Conservation (phyloP, 805 yeast genomes). For the Maudiozyma saulgeensis region DNA sequence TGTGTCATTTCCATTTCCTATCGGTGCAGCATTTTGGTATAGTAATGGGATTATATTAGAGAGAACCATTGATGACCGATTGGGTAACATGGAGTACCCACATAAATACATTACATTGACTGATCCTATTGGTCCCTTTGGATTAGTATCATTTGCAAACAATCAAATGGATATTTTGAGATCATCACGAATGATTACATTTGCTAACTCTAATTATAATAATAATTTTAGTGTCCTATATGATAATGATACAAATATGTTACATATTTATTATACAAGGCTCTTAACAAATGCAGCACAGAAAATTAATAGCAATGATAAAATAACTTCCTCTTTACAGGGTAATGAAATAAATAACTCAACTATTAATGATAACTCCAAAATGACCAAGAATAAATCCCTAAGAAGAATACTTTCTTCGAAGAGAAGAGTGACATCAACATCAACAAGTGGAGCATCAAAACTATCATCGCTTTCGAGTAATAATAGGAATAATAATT, state of each 20-base stretch:
- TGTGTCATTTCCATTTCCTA: slow-evolving; percentile 60
- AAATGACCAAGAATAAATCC: neutral
- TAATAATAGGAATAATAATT: neutral
- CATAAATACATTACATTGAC: slow-evolving; percentile 51
- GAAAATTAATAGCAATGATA: neutral
- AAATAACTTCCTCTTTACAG: neutral
- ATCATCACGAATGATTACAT: slow-evolving; percentile 15
- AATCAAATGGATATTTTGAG: slow-evolving; percentile 20
- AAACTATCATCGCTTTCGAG: too few relatives aligned
- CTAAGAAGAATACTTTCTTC: neutral
- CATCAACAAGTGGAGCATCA: neutral
- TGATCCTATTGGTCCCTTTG: slow-evolving; percentile 69
- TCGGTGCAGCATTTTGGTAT: slow-evolving; percentile 52
- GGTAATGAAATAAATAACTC: neutral
- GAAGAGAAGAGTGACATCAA: neutral
- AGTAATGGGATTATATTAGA: slow-evolving; percentile 62
- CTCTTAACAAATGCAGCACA: slow-evolving; percentile 5
- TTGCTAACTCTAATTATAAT: slow-evolving; percentile 17
- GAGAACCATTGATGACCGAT: slow-evolving; percentile 27
- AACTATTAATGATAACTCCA: slow-evolving; percentile 1
- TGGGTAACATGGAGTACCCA: slow-evolving; percentile 3
- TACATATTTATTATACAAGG: slow-evolving; percentile 21
- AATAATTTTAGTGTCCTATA: slow-evolving; percentile 23
- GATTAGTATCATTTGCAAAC: slow-evolving; percentile 61
- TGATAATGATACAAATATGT: slow-evolving; percentile 10